A percentile compares a stretch with the other conserved stretches of the same genome.
Conservation (phyloP, 768 basidiomycete genomes). For the Mycena kentingensis region DNA sequence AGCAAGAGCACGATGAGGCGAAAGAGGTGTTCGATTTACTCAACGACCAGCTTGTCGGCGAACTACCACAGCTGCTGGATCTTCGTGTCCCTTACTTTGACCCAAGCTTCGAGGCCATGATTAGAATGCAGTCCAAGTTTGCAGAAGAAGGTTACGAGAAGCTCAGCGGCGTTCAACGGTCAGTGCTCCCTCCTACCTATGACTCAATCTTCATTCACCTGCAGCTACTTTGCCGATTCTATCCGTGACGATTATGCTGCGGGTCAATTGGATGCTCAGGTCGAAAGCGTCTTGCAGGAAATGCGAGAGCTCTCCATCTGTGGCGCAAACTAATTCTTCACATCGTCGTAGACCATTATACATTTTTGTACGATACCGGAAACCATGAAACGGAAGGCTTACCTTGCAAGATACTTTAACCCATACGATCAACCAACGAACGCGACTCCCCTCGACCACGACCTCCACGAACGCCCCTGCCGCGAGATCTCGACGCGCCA, state of each 20-base stretch:
- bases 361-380: background rate
- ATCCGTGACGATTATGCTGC: conserved; percentile 97
- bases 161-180: conserved; percentile 91
- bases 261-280: conserved; percentile 95
- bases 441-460: too few relatives aligned
- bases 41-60: conserved; percentile 88
- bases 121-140: conserved; percentile 95
- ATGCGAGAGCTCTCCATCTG: conserved; percentile 97
- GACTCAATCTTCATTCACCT: background rate
- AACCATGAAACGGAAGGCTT: too few relatives aligned
- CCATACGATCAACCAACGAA: conserved; percentile 17
- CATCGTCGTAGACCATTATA: conserved; percentile 17
- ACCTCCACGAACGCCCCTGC: conserved; percentile 3
- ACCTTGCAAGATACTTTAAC: conserved; percentile 11
- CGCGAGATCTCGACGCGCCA: background rate
- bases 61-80: conserved; percentile 90
- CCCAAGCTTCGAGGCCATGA: conserved; percentile 99
- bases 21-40: conserved; percentile 93
- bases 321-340: conserved; percentile 52
- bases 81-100: conserved; percentile 97
- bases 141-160: conserved; percentile 99
- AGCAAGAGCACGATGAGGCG: conserved; percentile 94
- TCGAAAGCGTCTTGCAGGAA: conserved; percentile 95
- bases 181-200: conserved; percentile 19
- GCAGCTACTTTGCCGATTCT: conserved; percentile 83